phyloP scores from a whole-genome alignment of 2,329 filamentous ascomycete species.

The Neopestalotiopsis sp. region DNA sequence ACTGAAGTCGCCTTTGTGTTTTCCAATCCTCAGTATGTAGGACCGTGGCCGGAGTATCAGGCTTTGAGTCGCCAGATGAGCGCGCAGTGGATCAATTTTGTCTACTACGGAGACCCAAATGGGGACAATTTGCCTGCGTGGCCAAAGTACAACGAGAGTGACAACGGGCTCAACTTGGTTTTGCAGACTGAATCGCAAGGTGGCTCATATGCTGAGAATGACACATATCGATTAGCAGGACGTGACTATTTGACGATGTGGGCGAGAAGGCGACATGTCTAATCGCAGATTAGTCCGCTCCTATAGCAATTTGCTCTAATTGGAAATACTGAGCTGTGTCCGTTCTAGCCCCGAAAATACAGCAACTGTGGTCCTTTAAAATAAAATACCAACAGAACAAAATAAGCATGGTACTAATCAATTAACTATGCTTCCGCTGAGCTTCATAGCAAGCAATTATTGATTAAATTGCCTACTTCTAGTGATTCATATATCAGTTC shows the following conservation, averaged over 20 bases:
- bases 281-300: background rate
- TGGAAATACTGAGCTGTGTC: background rate
- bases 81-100: conserved; percentile 35
- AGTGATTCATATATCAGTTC: background rate
- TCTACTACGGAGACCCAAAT: conserved; percentile 31
- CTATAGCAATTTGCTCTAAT: background rate
- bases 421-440: no score
- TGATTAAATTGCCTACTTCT: background rate
- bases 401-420: no score
- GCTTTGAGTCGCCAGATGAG: conserved; percentile 33
- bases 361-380: no score
- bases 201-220: conserved; percentile 35
- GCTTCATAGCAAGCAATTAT: background rate
- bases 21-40: conserved; percentile 32
- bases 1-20: conserved; percentile 45
- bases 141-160: conserved; percentile 32
- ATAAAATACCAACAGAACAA: no score
- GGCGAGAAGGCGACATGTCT: conserved; percentile 31
- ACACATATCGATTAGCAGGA: conserved; percentile 37
- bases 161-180: conserved; percentile 35
- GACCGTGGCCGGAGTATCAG: conserved; percentile 30
- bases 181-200: conserved; percentile 36
- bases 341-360: no score
- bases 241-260: conserved; percentile 37
- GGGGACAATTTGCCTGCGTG: conserved; percentile 31